Evolutionary conservation across 2,329 filamentous ascomycete genomes (phyloP), one percentile per base, ranked within the genome.

Genomic region (Fusarium nodosum): DNA sequence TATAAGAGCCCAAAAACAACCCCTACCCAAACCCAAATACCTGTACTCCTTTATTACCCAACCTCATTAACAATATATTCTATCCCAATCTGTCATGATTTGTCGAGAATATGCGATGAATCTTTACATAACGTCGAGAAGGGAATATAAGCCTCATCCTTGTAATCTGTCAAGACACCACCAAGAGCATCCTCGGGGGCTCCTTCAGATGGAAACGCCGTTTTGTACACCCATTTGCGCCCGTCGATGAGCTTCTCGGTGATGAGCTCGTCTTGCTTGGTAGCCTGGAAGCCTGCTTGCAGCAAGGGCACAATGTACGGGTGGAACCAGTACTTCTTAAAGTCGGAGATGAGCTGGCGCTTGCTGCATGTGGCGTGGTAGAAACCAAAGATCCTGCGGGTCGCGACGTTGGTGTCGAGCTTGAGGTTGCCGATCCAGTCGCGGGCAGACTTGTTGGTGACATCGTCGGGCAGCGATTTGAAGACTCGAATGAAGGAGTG

Each of bases 291-390:
- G 6, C 74, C 67, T 0, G 77, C 77, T 18, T 60, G 69, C 24
- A 81, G 68, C 16, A 82, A 60, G 1, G 75, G 71, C 31, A 74
- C 65, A 20, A 72, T 73, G 51, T 77, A 77, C 5, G 79, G 79
- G 42, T 75, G 78, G 68, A 79, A 82, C 81, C 81, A 82, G 70
- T 81, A 72, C 26, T 72, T 74, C 18, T 72, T 69, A 62, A 77
- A 82, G 68, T 79, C 78, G 2, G 51, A 28, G 24, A 77, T 68
- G 6, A 80, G 58, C 20, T 64, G 69, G 5, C 75, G 73, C 66
- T 82, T 82, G 63, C 72, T 56, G 11, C 79, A 79, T 0, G 80
- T 82, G 66, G 78, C 80, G 69, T 82, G 81, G 62, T 79, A 77
- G 31, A 82, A 56, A 9, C 74, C 74, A 33, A 78, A 80, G 16